phyloP scores from a whole-genome alignment of 768 basidiomycete genomes.

The Boletus patriciae region DNA sequence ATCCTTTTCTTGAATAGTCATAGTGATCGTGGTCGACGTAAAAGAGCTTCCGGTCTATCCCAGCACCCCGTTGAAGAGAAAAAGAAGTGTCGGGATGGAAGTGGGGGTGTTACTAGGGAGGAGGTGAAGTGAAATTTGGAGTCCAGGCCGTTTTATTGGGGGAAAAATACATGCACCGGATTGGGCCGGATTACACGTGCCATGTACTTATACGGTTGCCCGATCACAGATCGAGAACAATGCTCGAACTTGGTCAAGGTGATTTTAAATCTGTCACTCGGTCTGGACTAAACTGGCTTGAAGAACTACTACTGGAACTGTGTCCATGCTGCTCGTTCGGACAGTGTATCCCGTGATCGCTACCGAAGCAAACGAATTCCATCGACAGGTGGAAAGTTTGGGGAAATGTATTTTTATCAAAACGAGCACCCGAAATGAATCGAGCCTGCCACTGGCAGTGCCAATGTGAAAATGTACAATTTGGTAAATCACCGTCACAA shows the following conservation, averaged over 20 bases:
- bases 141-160: slow-evolving; percentile 29
- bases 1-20: slow-evolving; percentile 17
- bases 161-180: slow-evolving; percentile 19
- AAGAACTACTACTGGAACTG: background rate
- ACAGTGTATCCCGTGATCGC: too few species aligned
- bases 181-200: slow-evolving; percentile 31
- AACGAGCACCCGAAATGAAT: background rate
- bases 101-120: background rate
- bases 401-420: slow-evolving; percentile 1
- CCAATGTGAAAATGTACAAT: background rate
- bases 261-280: background rate
- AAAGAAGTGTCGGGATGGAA: background rate
- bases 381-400: background rate
- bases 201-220: background rate
- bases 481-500: background rate
- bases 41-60: slow-evolving; percentile 5
- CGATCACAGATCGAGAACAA: background rate
- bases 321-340: background rate
- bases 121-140: background rate
- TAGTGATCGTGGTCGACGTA: slow-evolving; percentile 18
- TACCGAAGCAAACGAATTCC: background rate
- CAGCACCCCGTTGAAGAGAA: background rate
- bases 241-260: background rate
- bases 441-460: too few species aligned
- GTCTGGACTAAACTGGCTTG: background rate